Base-by-base conservation (phyloP, 352 stramenopile species). In the Phytophthora nicotianae region DNA sequence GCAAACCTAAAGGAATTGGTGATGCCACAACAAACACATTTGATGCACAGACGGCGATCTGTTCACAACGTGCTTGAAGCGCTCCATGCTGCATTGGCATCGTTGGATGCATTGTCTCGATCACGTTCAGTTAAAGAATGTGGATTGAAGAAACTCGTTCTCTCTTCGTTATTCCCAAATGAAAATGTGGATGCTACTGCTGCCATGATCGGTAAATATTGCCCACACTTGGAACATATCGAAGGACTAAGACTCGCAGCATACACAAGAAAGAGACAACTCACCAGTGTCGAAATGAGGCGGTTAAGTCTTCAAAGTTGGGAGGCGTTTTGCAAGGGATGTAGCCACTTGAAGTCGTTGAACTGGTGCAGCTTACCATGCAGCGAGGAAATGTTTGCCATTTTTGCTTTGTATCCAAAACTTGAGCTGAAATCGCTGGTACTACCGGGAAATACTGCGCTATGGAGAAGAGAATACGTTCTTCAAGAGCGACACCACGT, bases 321-420 rank as follows among this genome's bases (percentile, higher is more conserved):
- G 67, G 42, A 55, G 19, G 19, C 56, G 3, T 79, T 79, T 53
- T 79, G 70, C 45, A 45, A 45, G 14, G 58, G 50, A 21, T 79
- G 71, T 24, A 50, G 19, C 11, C 40, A 65, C 13, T 51, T 79
- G 35, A 47, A 47, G 13, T 33, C 50, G 20, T 62, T 68, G 17
- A 63, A 76, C 49, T 79, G 71, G 71, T 62, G 65, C 23, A 61
- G 59, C 16, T 58, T 79, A 32, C 71, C 71, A n/a, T 79, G 72
- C 41, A 68, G 65, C 13, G 70, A 72, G 4, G 67, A 70, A 24
- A 46, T 79, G 10, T 74, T 79, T 52, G 26, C 35, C 14, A 53
- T 74, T 3, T 76, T 76, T 37, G 63, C 58, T 1, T 55, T 9
- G 32, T n/a, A n/a, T 38, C 32, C 32, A 10, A 38, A 38, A 38